Evolutionary conservation across 2,329 filamentous ascomycete genomes (phyloP).

Genomic region (Verticillium nonalfalfae): DNA sequence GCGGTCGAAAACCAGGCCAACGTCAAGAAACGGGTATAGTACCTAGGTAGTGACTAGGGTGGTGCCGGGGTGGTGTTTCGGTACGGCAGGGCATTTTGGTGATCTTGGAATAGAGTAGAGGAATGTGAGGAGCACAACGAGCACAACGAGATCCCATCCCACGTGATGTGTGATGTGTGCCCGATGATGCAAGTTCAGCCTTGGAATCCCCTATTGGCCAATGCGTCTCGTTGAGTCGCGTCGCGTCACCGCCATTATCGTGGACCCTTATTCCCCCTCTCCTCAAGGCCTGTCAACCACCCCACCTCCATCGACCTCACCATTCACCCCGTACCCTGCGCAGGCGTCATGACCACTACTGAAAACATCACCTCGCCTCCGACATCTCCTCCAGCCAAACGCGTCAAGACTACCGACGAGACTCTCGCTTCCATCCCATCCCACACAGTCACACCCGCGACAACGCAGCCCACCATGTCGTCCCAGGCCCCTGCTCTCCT

Average conservation of each 20-base stretch:
- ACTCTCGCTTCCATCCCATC: conserved; percentile 17
- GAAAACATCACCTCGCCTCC: conserved; percentile 46
- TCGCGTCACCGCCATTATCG: conserved; percentile 19
- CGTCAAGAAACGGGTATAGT: too few species aligned
- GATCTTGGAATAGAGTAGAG: too few species aligned
- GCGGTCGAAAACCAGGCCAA: too few species aligned
- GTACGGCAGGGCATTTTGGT: too few species aligned
- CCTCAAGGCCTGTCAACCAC: not conserved
- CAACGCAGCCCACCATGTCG: conserved; percentile 25
- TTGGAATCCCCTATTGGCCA: conserved; percentile 18
- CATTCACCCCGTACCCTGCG: not conserved
- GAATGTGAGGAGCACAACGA: not conserved
- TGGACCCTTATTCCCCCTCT: not conserved
- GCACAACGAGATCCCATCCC: not conserved
- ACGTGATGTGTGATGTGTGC: not conserved
- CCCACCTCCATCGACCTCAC: too few species aligned
- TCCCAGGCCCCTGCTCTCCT: conserved; percentile 56
- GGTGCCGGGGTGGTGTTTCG: too few species aligned
- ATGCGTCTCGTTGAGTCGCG: conserved; percentile 15
- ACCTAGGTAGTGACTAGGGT: too few species aligned
- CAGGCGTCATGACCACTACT: conserved; percentile 19
- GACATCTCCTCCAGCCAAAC: conserved; percentile 72
- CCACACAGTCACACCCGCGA: conserved; percentile 14
- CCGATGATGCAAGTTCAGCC: conserved; percentile 6
- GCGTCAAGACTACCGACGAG: conserved; percentile 56